These are phyloP conservation scores for Colletotrichum sp. DNA, from an alignment of 2,329 filamentous ascomycete species.

Conservation along the genomic window DNA sequence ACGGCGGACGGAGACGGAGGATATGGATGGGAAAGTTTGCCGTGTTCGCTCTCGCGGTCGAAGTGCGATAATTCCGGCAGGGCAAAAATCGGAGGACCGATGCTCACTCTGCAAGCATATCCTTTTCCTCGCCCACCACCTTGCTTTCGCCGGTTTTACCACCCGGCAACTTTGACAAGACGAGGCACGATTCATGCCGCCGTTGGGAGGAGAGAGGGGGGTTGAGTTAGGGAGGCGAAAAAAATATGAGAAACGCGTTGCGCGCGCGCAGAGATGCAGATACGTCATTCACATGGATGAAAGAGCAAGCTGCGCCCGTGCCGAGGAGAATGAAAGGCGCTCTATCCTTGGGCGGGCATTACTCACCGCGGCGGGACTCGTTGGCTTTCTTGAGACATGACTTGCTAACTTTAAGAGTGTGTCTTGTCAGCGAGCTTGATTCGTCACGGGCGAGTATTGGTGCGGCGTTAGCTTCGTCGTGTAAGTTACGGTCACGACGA, in stretches of 20 bases:
- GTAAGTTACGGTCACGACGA: not conserved
- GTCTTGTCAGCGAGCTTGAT: not conserved
- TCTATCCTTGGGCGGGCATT: not conserved
- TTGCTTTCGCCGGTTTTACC: not conserved
- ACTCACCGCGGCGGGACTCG: not conserved
- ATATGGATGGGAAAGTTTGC: not conserved
- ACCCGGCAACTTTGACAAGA: not conserved
- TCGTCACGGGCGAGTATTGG: not conserved
- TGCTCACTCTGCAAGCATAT: not conserved
- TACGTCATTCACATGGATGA: constrained; percentile 6
- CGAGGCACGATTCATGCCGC: not conserved
- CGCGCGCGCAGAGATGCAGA: not conserved
- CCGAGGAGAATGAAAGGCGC: not conserved
- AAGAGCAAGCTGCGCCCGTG: not conserved
- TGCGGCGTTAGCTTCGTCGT: not conserved
- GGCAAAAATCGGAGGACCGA: not conserved
- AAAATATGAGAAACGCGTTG: not conserved
- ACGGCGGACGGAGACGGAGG: not conserved
- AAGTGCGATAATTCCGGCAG: not conserved
- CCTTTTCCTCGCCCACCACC: not conserved
- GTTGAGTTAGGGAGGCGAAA: not conserved
- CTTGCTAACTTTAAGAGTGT: not conserved
- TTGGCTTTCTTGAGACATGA: constrained; percentile 3
- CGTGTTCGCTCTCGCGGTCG: not conserved
- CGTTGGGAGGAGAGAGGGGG: not conserved